Evolutionary conservation across 208 protist genomes (phyloP), one percentile per base, ranked within the genome.

Genomic region (Leishmania martiniquensis): DNA sequence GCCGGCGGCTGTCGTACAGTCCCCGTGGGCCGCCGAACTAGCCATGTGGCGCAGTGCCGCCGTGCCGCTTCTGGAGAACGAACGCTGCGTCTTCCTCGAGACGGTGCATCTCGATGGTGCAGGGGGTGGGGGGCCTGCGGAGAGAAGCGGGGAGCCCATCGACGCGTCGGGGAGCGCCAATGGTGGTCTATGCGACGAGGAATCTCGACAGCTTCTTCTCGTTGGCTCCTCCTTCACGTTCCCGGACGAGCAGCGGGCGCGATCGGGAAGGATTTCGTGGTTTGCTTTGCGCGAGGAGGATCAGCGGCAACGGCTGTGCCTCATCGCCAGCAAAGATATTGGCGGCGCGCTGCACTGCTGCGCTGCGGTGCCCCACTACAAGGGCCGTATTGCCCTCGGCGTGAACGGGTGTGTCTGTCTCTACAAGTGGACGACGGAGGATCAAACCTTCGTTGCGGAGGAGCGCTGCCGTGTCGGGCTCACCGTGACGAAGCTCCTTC

Each of bases 191-290:
- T 45, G 20, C 34, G 76, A 75, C 10, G 62, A 73, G 47, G 65
- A 78, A 0, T 45, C 44, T 25, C 69, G 75, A 57, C 75, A 82
- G 44, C 67, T 86, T 0, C 75, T 93, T 3, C 81, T 97, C 6
- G 86, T 97, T 37, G 93, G 93, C 32, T 91, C 91, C 2, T 89
- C 90, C 22, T 94, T 97, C 84, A 86, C 83, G 20, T 97, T 97
- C 84, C 87, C 90, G 2, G 88, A 95, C 49, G 91, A 95, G 75
- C 88, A 85, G 72, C 83, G 76, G 4, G 54, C 91, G 37, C 86
- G 91, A 10, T 92, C 89, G 1, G 89, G 91, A 49, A 82, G 91
- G 29, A 83, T 95, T 57, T 82, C 78, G 51, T 95, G 91, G 91
- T 91, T 81, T 37, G 32, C 66, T 9, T 49, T 83, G 66, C 72